These are phyloP conservation scores for Pichia insulana DNA, from an alignment of 805 yeast genomes.

Conservation along the genomic window DNA sequence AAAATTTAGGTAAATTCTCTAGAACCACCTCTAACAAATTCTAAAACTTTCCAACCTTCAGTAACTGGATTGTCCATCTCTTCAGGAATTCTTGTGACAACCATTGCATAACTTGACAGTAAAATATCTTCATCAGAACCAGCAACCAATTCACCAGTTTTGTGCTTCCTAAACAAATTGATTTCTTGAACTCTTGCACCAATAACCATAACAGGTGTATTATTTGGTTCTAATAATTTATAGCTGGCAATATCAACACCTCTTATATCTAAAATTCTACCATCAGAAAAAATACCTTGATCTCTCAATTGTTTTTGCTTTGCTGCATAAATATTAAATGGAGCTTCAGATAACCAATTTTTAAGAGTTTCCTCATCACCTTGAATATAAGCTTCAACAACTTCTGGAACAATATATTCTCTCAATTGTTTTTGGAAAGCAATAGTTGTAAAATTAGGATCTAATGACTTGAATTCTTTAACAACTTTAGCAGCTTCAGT, in stretches of 20 bases:
- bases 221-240: slow-evolving; percentile 81
- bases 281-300: slow-evolving; percentile 86
- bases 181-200: slow-evolving; percentile 97
- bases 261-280: slow-evolving; percentile 85
- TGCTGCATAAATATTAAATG: slow-evolving; percentile 88
- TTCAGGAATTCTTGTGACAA: slow-evolving; percentile 85
- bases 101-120: slow-evolving; percentile 93
- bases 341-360: slow-evolving; percentile 94
- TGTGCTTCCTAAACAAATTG: slow-evolving; percentile 76
- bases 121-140: slow-evolving; percentile 92
- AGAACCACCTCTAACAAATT: slow-evolving; percentile 89
- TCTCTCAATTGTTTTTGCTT: slow-evolving; percentile 87
- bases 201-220: slow-evolving; percentile 85
- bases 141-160: slow-evolving; percentile 91
- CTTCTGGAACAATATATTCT: slow-evolving; percentile 89
- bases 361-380: slow-evolving; percentile 81
- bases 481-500: slow-evolving; percentile 94
- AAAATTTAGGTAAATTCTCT: slow-evolving; percentile 56
- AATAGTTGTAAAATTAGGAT: slow-evolving; percentile 77
- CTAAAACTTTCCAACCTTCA: slow-evolving; percentile 95
- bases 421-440: slow-evolving; percentile 76
- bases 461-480: slow-evolving; percentile 77
- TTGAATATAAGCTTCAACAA: slow-evolving; percentile 87
- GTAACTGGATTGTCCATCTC: slow-evolving; percentile 84
- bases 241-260: slow-evolving; percentile 89